These are phyloP conservation scores for Pterocarpus santalinus DNA, from an alignment of 306 rosid species.

Conservation along the genomic window DNA sequence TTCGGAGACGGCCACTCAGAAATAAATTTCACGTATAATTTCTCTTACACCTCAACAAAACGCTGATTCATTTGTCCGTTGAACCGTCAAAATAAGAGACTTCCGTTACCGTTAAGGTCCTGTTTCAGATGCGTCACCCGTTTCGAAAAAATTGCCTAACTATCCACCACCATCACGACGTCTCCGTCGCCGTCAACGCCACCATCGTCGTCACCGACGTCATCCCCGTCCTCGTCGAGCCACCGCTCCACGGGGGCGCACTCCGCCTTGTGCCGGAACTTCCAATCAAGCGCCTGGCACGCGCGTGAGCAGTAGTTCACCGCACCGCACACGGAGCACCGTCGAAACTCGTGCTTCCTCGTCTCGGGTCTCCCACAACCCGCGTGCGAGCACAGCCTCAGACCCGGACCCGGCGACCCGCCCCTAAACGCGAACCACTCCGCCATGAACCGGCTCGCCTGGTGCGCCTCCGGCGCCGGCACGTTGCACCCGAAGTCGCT, in stretches of 20 bases:
- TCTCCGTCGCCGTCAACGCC: conserved; percentile 51
- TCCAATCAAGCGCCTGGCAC: conserved; percentile 99
- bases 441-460: conserved; percentile 71
- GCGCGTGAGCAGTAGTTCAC: conserved; percentile 98
- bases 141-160: conserved; percentile 48
- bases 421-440: conserved; percentile 72
- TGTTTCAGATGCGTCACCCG: background rate
- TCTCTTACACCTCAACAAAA: conserved; percentile 40
- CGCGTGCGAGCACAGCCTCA: conserved; percentile 83
- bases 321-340: conserved; percentile 93
- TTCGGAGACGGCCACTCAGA: conserved; percentile 18
- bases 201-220: conserved; percentile 43
- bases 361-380: conserved; percentile 95
- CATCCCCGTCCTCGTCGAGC: conserved; percentile 77
- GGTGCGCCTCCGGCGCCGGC: conserved; percentile 83
- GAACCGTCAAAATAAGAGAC: conserved; percentile 7
- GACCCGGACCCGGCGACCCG: conserved; percentile 58
- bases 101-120: conserved; percentile 26
- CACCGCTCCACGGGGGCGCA: conserved; percentile 79
- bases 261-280: conserved; percentile 83
- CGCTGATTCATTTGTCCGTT: conserved; percentile 44
- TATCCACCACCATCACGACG: conserved; percentile 55
- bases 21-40: conserved; percentile 20
- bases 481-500: conserved; percentile 99
- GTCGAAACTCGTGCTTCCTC: conserved; percentile 84